phyloP scores from a whole-genome alignment of 2,329 filamentous ascomycete species.

The Ilyonectria mors-panacis region DNA sequence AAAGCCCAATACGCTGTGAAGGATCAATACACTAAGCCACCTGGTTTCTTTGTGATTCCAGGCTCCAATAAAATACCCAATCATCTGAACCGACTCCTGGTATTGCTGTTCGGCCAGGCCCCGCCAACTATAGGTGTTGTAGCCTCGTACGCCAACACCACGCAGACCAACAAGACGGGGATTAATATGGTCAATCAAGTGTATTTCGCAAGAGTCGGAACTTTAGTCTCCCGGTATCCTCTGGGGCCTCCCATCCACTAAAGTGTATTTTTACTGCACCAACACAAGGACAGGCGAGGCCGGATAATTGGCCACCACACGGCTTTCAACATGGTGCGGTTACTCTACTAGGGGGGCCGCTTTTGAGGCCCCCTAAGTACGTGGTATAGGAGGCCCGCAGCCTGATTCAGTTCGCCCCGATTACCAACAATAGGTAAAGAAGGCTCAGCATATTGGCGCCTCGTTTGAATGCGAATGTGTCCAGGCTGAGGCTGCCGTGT shows the following conservation, averaged over 20 bases:
- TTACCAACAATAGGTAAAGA: neutral
- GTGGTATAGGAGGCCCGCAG: neutral
- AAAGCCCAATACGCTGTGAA: neutral
- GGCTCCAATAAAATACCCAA: neutral
- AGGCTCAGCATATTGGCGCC: neutral
- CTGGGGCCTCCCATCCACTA: too few species aligned
- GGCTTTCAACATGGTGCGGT: neutral
- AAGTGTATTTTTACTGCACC: neutral
- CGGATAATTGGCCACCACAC: neutral
- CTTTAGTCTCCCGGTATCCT: neutral
- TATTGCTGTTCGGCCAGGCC: neutral
- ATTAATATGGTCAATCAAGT: neutral
- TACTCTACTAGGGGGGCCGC: neutral
- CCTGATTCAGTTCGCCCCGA: neutral
- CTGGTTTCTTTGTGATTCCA: neutral
- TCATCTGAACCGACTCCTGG: neutral
- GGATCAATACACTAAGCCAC: neutral
- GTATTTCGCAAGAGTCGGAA: neutral
- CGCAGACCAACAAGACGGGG: neutral
- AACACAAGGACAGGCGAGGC: neutral
- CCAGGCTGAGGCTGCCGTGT: neutral
- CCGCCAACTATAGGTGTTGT: neutral
- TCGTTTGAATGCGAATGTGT: neutral
- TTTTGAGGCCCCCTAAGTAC: neutral
- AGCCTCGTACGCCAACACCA: neutral